phyloP scores from a whole-genome alignment of 176 grass and related monocot genomes.

The Alopecurus myosuroides region DNA sequence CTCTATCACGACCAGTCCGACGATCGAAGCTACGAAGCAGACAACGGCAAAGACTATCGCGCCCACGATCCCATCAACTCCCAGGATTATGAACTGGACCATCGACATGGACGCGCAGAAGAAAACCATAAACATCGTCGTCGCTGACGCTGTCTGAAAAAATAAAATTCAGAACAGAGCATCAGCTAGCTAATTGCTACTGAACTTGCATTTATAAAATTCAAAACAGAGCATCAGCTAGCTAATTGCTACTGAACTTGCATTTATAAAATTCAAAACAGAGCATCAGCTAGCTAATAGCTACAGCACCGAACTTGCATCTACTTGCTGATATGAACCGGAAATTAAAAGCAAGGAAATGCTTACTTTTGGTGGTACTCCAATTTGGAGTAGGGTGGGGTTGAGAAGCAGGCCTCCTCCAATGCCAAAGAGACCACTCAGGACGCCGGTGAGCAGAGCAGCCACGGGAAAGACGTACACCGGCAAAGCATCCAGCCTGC shows the following conservation, averaged over 20 bases:
- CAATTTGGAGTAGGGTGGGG: slow-evolving; percentile 56
- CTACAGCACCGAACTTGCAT: too few relatives aligned
- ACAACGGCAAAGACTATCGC: slow-evolving; percentile 25
- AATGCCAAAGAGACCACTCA: slow-evolving; percentile 70
- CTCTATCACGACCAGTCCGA: slow-evolving; percentile 30
- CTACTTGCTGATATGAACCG: neutral
- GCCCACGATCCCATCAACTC: slow-evolving; percentile 3
- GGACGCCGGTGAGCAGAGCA: slow-evolving; percentile 44
- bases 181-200: neutral
- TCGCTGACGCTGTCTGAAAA: slow-evolving; percentile 26
- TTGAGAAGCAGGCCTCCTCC: slow-evolving; percentile 73
- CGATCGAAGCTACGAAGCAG: slow-evolving; percentile 40
- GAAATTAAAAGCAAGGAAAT: neutral
- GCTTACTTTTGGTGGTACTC: slow-evolving; percentile 54
- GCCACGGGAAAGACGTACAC: slow-evolving; percentile 47
- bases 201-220: neutral
- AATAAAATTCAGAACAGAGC: neutral
- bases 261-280: neutral
- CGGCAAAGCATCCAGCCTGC: slow-evolving; percentile 37
- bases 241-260: neutral
- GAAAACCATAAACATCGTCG: slow-evolving; percentile 39
- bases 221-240: neutral
- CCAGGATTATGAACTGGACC: slow-evolving; percentile 58
- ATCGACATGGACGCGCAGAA: slow-evolving; percentile 65
- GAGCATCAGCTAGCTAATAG: neutral